Conservation (phyloP, 768 basidiomycete genomes). For the Russula lepida region DNA sequence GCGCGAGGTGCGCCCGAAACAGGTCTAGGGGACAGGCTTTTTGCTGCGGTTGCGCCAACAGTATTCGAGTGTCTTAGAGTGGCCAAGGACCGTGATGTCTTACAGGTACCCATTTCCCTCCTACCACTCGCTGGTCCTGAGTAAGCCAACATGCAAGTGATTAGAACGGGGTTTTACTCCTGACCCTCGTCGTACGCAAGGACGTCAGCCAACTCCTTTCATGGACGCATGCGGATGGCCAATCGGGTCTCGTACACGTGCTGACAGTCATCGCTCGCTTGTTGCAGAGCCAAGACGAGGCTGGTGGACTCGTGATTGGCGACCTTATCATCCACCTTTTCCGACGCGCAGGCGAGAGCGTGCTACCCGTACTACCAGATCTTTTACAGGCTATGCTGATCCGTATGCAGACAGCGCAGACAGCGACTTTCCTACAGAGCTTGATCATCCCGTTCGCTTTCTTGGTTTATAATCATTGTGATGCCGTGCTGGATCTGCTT, state of each 20-base stretch:
- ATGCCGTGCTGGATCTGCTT: constrained; percentile 68
- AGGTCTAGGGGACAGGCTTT: constrained; percentile 74
- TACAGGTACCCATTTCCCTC: constrained; percentile 45
- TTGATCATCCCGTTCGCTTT: constrained; percentile 91
- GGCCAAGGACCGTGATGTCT: constrained; percentile 79
- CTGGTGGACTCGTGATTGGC: constrained; percentile 87
- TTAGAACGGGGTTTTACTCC: constrained; percentile 67
- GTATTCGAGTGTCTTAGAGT: constrained; percentile 60
- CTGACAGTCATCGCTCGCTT: constrained; percentile 71
- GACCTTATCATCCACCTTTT: constrained; percentile 92
- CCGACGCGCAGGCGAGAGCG: constrained; percentile 68
- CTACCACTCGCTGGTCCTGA: background rate
- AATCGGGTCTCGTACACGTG: constrained; percentile 67
- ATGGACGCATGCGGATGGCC: constrained; percentile 62
- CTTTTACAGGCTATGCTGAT: constrained; percentile 76
- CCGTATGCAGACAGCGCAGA: constrained; percentile 77
- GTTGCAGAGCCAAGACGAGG: constrained; percentile 75
- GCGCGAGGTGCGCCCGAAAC: constrained; percentile 53
- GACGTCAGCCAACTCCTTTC: constrained; percentile 72
- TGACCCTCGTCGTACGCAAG: constrained; percentile 82
- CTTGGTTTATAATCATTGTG: constrained; percentile 79
- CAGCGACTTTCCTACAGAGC: constrained; percentile 89
- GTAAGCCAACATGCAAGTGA: background rate
- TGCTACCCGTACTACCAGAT: constrained; percentile 81
- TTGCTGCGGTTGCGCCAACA: constrained; percentile 61